These are phyloP conservation scores for Comarum palustre DNA, from an alignment of 306 rosid species.

Conservation along the genomic window DNA sequence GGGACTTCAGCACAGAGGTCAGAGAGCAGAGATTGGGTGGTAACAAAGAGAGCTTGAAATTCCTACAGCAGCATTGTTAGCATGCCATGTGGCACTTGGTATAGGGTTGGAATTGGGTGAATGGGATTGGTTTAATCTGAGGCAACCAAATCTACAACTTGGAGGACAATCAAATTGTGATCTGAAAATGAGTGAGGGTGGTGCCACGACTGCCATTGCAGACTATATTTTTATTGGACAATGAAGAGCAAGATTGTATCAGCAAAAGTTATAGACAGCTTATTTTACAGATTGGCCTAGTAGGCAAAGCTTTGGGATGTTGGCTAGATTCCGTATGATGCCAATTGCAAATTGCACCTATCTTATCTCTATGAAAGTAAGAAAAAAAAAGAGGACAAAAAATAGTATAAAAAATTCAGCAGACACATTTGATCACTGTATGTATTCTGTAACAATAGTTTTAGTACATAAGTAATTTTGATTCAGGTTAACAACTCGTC, in stretches of 20 bases:
- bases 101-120: conserved; percentile 1
- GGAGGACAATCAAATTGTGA: conserved; percentile 15
- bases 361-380: conserved; percentile 12
- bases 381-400: background rate
- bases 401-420: no score
- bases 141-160: conserved; percentile 27
- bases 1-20: conserved; percentile 11
- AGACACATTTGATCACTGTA: background rate
- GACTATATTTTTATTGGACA: conserved; percentile 19
- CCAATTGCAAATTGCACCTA: conserved; percentile 9
- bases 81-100: conserved; percentile 35
- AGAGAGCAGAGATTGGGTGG: conserved; percentile 22
- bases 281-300: conserved; percentile 11
- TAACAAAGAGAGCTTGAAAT: background rate
- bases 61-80: conserved; percentile 8
- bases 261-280: conserved; percentile 18
- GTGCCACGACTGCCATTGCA: conserved; percentile 29
- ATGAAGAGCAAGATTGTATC: conserved; percentile 29
- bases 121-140: background rate
- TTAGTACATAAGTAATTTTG: no score
- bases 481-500: no score
- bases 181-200: conserved; percentile 22
- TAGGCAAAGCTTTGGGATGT: background rate
- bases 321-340: conserved; percentile 6
- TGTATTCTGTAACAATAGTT: background rate